Evolutionary conservation across 768 basidiomycete species (phyloP).

Genomic region (Mycena albidolilacea): DNA sequence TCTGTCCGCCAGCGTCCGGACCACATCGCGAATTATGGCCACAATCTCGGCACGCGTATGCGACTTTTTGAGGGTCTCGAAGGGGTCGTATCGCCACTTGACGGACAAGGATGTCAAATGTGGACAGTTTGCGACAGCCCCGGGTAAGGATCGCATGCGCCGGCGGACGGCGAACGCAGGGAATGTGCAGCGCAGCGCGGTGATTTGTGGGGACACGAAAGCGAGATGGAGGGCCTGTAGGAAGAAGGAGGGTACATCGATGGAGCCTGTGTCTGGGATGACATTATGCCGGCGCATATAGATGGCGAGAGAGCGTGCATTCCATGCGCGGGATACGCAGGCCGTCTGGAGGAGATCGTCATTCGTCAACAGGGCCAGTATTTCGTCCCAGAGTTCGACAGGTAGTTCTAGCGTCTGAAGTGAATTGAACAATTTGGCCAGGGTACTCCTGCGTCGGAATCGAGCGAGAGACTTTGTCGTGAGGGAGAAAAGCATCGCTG

Average conservation of each 20-base stretch:
- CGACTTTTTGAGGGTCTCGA: not conserved
- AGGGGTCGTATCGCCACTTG: not conserved
- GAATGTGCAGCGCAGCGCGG: not conserved
- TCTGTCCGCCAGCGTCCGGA: not conserved
- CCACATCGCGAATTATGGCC: not conserved
- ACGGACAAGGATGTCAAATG: not conserved
- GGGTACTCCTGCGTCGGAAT: too few relatives aligned
- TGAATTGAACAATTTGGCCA: too few relatives aligned
- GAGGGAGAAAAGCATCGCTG: too few relatives aligned
- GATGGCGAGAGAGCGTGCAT: not conserved
- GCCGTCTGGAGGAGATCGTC: slow-evolving; percentile 8
- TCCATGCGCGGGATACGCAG: slow-evolving; percentile 12
- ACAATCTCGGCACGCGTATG: not conserved
- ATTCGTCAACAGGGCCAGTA: not conserved
- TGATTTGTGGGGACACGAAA: not conserved
- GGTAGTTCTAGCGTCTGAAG: not conserved
- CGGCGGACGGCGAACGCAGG: not conserved
- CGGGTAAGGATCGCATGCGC: not conserved
- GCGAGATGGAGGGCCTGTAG: slow-evolving; percentile 1
- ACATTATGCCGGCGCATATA: slow-evolving; percentile 4
- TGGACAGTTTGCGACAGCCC: not conserved
- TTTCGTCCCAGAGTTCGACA: slow-evolving; percentile 12
- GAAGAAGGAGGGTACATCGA: not conserved
- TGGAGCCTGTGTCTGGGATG: not conserved
- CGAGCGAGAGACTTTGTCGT: too few relatives aligned